Conservation (phyloP, 2,329 filamentous ascomycete species). For the Diplodia intermedia region DNA sequence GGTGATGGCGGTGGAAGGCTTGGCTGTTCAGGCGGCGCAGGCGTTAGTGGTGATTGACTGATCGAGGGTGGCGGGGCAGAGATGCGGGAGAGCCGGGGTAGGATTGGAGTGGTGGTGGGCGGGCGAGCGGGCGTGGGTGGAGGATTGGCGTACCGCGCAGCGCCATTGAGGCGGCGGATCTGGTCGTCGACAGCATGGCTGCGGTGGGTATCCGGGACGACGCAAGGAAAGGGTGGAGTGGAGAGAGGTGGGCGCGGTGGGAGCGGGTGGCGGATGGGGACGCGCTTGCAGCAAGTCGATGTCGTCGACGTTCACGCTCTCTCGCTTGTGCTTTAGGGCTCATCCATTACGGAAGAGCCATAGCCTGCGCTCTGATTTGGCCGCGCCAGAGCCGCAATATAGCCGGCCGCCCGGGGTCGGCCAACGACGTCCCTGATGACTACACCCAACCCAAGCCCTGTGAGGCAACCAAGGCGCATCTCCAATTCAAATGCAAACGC, state of each 20-base stretch:
- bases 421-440: constrained; percentile 29
- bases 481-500: constrained; percentile 11
- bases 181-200: constrained; percentile 59
- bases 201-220: constrained; percentile 24
- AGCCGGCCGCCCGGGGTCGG: constrained; percentile 6
- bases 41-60: constrained; percentile 11
- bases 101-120: background rate
- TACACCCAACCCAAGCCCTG: background rate
- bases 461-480: background rate
- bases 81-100: constrained; percentile 3
- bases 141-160: constrained; percentile 55
- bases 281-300: constrained; percentile 36
- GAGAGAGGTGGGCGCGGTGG: constrained; percentile 38
- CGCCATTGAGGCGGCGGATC: constrained; percentile 61
- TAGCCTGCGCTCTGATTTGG: constrained; percentile 29
- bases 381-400: constrained; percentile 2
- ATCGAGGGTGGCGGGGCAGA: constrained; percentile 10
- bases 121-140: constrained; percentile 23
- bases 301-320: constrained; percentile 41
- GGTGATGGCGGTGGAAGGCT: constrained; percentile 68
- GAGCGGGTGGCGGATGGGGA: constrained; percentile 44
- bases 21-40: constrained; percentile 57
- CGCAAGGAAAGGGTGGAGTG: constrained; percentile 42
- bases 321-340: constrained; percentile 33
- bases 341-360: constrained; percentile 25